phyloP scores from a whole-genome alignment of 352 stramenopile genomes.

The Stephanocyclus meneghinianus region DNA sequence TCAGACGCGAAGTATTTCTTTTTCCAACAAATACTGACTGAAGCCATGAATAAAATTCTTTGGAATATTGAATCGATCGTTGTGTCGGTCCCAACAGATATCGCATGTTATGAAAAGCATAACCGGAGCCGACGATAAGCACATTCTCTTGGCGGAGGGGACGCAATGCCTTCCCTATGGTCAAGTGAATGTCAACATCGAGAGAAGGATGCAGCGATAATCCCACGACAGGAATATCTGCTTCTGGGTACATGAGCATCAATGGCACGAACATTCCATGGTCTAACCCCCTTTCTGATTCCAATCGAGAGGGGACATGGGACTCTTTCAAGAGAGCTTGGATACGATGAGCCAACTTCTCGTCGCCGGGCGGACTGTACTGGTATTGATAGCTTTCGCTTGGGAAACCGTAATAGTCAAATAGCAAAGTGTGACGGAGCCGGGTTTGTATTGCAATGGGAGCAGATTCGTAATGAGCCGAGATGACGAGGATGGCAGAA shows the following conservation, averaged over 20 bases:
- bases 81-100: neutral
- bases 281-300: slow-evolving; percentile 84
- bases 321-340: slow-evolving; percentile 69
- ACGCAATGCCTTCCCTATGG: slow-evolving; percentile 80
- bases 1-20: neutral
- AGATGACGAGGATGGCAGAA: slow-evolving; percentile 78
- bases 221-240: slow-evolving; percentile 86
- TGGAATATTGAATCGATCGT: neutral
- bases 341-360: slow-evolving; percentile 77
- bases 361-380: slow-evolving; percentile 83
- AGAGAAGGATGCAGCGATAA: slow-evolving; percentile 83
- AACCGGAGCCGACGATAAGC: slow-evolving; percentile 86
- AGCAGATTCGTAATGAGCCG: slow-evolving; percentile 84
- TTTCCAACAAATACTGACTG: neutral
- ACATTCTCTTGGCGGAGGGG: slow-evolving; percentile 83
- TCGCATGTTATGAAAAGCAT: slow-evolving; percentile 16
- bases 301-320: slow-evolving; percentile 67
- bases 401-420: slow-evolving; percentile 88
- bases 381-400: slow-evolving; percentile 83
- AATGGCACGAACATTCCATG: slow-evolving; percentile 88
- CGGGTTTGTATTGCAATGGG: slow-evolving; percentile 15
- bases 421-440: slow-evolving; percentile 76
- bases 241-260: slow-evolving; percentile 85
- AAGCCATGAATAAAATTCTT: slow-evolving; percentile 4
- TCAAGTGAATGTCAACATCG: slow-evolving; percentile 76